phyloP scores from a whole-genome alignment of 176 grass and related monocot species.

The Carex littledalei region DNA sequence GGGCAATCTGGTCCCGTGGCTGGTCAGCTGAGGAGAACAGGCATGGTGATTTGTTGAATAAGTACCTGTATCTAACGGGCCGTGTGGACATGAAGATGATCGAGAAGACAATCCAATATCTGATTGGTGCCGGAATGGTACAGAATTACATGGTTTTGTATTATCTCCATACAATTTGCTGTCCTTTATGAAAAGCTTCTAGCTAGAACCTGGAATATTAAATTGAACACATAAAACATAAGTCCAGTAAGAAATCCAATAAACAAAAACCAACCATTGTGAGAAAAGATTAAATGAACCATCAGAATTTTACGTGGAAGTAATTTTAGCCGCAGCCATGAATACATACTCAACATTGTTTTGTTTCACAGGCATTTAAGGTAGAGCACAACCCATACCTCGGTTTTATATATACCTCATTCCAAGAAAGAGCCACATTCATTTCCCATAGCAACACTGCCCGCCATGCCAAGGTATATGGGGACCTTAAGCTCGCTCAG shows the following conservation, averaged over 20 bases:
- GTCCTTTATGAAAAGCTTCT: background rate
- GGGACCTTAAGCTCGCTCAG: constrained; percentile 57
- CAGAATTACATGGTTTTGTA: background rate
- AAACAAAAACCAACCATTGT: background rate
- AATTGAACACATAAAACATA: background rate
- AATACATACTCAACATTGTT: background rate
- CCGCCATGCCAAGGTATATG: constrained; percentile 57
- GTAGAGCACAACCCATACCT: constrained; percentile 58
- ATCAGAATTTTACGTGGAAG: background rate
- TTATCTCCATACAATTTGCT: background rate
- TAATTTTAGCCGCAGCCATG: background rate
- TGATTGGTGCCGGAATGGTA: constrained; percentile 65
- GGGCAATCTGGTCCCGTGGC: constrained; percentile 68
- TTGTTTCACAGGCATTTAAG: constrained; percentile 36
- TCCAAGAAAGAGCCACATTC: constrained; percentile 80
- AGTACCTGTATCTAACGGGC: constrained; percentile 63
- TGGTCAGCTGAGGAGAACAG: constrained; percentile 81
- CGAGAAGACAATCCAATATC: constrained; percentile 74
- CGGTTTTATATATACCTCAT: constrained; percentile 75
- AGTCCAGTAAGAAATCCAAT: background rate
- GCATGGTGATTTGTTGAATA: constrained; percentile 69
- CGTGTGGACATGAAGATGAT: constrained; percentile 68
- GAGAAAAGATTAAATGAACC: background rate
- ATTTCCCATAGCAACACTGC: constrained; percentile 71
- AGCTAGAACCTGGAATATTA: background rate